A percentile compares a stretch with the other conserved stretches of the same genome.
Conservation (phyloP, 2,329 filamentous ascomycete genomes). For the Penicillium polonicum region DNA sequence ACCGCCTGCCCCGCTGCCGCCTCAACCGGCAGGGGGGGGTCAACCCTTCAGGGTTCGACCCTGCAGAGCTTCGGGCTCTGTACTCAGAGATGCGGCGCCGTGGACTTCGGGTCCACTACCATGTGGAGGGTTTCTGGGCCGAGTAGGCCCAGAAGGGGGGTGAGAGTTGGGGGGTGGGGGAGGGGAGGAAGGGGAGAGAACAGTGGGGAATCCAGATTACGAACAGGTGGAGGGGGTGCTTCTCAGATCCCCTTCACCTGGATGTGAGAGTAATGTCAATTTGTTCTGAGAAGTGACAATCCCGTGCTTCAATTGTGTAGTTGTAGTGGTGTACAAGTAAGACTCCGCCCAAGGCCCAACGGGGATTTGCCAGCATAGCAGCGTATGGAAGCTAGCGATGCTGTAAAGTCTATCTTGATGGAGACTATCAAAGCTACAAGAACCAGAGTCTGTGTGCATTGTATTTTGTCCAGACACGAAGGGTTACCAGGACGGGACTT, state of each 20-base stretch:
- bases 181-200: neutral
- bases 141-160: neutral
- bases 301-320: neutral
- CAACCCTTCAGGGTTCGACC: slow-evolving; percentile 33
- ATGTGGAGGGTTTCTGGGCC: neutral
- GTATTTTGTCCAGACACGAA: neutral
- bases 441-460: neutral
- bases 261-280: neutral
- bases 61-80: slow-evolving; percentile 47
- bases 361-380: neutral
- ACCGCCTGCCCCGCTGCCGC: slow-evolving; percentile 3
- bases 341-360: too few species aligned
- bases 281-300: neutral
- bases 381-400: neutral
- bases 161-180: neutral
- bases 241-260: neutral
- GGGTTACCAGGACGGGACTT: neutral
- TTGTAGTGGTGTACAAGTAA: neutral
- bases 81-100: slow-evolving; percentile 4
- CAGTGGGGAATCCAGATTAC: neutral
- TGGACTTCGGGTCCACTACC: slow-evolving; percentile 3
- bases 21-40: neutral
- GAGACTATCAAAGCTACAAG: neutral
- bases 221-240: neutral
- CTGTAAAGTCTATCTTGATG: neutral